A percentile compares a stretch with the other conserved stretches of the same genome.
These are phyloP conservation scores for Starmerella powellii DNA, from an alignment of 805 yeast species.

Conservation along the genomic window DNA sequence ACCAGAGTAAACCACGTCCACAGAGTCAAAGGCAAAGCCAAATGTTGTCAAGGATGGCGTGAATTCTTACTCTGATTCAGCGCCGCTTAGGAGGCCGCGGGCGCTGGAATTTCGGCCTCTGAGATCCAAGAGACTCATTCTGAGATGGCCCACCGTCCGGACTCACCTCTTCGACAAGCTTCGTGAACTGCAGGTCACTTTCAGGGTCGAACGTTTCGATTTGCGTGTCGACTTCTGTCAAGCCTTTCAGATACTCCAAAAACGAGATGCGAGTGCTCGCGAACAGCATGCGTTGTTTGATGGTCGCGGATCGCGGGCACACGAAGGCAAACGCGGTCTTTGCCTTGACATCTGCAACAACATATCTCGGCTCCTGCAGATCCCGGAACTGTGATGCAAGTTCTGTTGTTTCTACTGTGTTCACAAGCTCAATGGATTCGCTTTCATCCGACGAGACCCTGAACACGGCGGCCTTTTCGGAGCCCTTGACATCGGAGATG, in stretches of 20 bases:
- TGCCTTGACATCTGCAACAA: constrained; percentile 23
- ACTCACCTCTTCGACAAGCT: constrained; percentile 8
- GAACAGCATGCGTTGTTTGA: constrained; percentile 82
- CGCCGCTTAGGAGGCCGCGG: constrained; percentile 21
- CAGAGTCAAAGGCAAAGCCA: too few relatives aligned
- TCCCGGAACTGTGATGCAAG: constrained; percentile 31
- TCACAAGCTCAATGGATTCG: constrained; percentile 39
- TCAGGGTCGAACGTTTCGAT: constrained; percentile 20
- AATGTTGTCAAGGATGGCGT: too few relatives aligned
- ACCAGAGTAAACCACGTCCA: too few relatives aligned
- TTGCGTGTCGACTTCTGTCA: constrained; percentile 1
- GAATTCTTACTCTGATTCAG: not conserved
- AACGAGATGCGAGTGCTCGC: constrained; percentile 53
- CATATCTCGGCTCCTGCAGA: constrained; percentile 43
- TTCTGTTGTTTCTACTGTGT: constrained; percentile 21
- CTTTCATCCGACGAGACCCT: constrained; percentile 40
- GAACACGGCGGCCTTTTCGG: constrained; percentile 16
- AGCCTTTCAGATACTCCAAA: constrained; percentile 22
- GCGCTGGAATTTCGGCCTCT: constrained; percentile 15
- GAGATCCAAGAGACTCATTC: not conserved
- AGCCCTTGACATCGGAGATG: constrained; percentile 19
- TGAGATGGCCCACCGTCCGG: not conserved
- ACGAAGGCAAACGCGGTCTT: constrained; percentile 57
- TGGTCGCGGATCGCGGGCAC: constrained; percentile 83
- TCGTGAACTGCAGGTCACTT: constrained; percentile 4